phyloP scores from a whole-genome alignment of 106 monocot genomes.

The Amphibolis antarctica region DNA sequence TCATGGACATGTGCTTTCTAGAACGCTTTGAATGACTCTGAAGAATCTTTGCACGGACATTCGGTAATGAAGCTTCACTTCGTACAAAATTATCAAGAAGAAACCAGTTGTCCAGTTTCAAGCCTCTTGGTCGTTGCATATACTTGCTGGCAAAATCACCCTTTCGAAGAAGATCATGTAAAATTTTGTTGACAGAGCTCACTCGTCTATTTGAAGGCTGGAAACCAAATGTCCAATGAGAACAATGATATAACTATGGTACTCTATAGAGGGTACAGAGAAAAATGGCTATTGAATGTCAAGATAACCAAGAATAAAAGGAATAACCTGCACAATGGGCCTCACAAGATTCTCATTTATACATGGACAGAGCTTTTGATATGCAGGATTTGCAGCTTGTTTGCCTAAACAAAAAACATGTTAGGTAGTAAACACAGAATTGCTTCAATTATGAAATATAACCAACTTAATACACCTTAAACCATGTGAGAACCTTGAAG shows the following conservation, averaged over 20 bases:
- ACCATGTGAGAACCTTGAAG: neutral
- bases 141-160: conserved; percentile 54
- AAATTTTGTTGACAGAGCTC: conserved; percentile 30
- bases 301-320: neutral
- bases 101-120: conserved; percentile 52
- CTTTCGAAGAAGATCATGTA: conserved; percentile 63
- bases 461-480: neutral
- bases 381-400: conserved; percentile 31
- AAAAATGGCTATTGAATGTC: neutral
- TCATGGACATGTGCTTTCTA: conserved; percentile 63
- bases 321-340: conserved; percentile 20
- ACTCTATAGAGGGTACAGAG: neutral
- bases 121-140: conserved; percentile 31
- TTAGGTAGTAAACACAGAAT: neutral
- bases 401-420: conserved; percentile 7
- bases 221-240: conserved; percentile 3
- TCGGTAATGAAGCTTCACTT: conserved; percentile 15
- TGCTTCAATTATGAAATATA: neutral
- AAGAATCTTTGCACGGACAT: conserved; percentile 49
- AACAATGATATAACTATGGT: neutral
- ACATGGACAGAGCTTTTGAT: conserved; percentile 30
- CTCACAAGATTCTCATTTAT: conserved; percentile 45
- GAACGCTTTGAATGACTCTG: conserved; percentile 66
- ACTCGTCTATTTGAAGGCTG: conserved; percentile 31
- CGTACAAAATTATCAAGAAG: conserved; percentile 72